Conservation (phyloP, 1,284 basidiomycete genomes). For the Mycena citricolor region DNA sequence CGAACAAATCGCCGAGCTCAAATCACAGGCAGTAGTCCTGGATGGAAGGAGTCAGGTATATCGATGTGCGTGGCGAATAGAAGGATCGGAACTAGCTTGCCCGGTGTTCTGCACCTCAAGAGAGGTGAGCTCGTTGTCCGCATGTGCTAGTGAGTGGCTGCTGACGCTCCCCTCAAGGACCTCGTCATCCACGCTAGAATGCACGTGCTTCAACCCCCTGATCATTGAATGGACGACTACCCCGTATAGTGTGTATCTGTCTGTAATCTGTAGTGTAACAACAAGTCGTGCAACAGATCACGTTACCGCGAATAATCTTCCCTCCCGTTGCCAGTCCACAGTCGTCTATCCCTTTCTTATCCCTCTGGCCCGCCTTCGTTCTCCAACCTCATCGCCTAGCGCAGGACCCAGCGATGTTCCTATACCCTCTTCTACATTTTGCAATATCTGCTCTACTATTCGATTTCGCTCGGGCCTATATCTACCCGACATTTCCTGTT, state of each 20-base stretch:
- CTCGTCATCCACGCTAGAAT: conserved; percentile 11
- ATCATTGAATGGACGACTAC: too few species aligned
- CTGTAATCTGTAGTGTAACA: too few species aligned
- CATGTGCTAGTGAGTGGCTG: background rate
- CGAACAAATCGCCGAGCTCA: too few species aligned
- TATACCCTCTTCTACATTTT: conserved; percentile 9
- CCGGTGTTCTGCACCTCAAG: conserved; percentile 5
- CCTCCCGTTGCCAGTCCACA: too few species aligned
- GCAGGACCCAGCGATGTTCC: background rate
- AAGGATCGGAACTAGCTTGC: conserved; percentile 30
- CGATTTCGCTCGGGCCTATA: conserved; percentile 25
- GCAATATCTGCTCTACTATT: too few species aligned
- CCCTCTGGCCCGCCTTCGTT: too few species aligned
- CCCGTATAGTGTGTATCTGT: too few species aligned
- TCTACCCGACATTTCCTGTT: conserved; percentile 53
- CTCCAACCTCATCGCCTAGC: background rate
- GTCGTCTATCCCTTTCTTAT: too few species aligned
- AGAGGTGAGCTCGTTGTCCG: background rate
- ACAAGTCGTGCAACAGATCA: too few species aligned
- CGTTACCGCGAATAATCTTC: too few species aligned
- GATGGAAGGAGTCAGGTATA: conserved; percentile 35
- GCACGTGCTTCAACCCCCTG: conserved; percentile 11
- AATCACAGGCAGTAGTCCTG: conserved; percentile 21
- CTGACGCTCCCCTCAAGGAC: background rate
- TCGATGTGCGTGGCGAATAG: conserved; percentile 37